Conservation (phyloP, 2,329 filamentous ascomycete species). For the Lojkania enalia region DNA sequence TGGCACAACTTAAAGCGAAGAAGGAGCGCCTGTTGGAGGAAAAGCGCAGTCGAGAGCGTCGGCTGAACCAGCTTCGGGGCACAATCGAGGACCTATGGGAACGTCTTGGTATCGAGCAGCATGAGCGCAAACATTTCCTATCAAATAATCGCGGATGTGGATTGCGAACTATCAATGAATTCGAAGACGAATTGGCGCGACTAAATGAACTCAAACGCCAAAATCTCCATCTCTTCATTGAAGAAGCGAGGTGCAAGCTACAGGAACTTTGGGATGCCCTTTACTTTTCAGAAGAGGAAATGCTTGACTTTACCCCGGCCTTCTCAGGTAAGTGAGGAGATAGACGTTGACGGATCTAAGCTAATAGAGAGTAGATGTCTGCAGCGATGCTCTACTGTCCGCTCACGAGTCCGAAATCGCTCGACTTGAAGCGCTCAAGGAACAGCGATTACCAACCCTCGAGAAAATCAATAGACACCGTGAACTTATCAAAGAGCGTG, state of each 20-base stretch:
- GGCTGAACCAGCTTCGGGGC: conserved; percentile 72
- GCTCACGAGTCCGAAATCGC: conserved; percentile 91
- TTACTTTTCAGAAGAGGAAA: conserved; percentile 96
- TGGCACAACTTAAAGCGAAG: conserved; percentile 70
- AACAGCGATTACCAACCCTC: conserved; percentile 84
- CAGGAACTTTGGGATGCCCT: conserved; percentile 94
- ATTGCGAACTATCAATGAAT: conserved; percentile 90
- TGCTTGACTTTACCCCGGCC: conserved; percentile 95
- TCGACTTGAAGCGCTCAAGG: conserved; percentile 77
- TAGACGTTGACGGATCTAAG: background rate
- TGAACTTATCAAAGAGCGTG: conserved; percentile 78
- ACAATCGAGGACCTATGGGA: conserved; percentile 89
- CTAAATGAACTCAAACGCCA: conserved; percentile 93
- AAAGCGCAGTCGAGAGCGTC: conserved; percentile 81
- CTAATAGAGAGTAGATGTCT: conserved; percentile 66
- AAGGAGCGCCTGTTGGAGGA: conserved; percentile 85
- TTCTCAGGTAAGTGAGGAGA: conserved; percentile 63
- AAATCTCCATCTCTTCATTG: conserved; percentile 93
- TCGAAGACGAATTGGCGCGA: conserved; percentile 83
- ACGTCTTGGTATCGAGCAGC: conserved; percentile 79
- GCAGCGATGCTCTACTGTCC: conserved; percentile 91
- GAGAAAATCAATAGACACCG: conserved; percentile 82
- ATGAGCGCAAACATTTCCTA: conserved; percentile 82
- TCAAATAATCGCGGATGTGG: conserved; percentile 88
- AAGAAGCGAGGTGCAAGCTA: conserved; percentile 86